phyloP scores from a whole-genome alignment of 768 basidiomycete species.

The Chlorophyllum brunneum region DNA sequence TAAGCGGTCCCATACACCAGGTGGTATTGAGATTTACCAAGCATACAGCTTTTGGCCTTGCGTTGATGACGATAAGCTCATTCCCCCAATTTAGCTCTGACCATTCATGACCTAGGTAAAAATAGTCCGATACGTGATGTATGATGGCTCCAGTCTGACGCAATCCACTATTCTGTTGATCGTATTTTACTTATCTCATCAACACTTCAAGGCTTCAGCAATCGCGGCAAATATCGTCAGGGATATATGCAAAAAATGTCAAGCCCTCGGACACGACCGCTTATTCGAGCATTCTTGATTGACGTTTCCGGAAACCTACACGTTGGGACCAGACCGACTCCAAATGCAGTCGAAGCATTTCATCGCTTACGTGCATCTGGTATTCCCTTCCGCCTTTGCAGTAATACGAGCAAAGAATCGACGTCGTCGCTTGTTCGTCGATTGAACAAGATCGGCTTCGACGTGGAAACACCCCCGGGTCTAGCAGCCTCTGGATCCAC shows the following conservation, averaged over 20 bases:
- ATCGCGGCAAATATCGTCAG: no score
- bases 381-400: slow-evolving; percentile 53
- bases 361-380: slow-evolving; percentile 26
- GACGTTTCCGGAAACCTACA: slow-evolving; percentile 70
- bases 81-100: no score
- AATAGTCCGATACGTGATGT: no score
- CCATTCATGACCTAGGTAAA: no score
- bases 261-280: slow-evolving; percentile 24
- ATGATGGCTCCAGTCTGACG: no score
- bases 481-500: background rate
- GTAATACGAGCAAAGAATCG: slow-evolving; percentile 69
- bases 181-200: background rate
- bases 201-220: background rate
- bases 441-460: slow-evolving; percentile 48
- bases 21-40: no score
- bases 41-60: no score
- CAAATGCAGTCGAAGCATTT: slow-evolving; percentile 44
- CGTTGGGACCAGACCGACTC: slow-evolving; percentile 45
- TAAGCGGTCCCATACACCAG: no score
- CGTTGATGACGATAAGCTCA: no score
- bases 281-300: slow-evolving; percentile 50
- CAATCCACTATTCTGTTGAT: no score
- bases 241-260: no score
- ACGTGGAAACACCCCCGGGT: slow-evolving; percentile 22
- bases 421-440: slow-evolving; percentile 36